Base-by-base conservation (phyloP, 306 rosid species). In the Cajanus cajan region DNA sequence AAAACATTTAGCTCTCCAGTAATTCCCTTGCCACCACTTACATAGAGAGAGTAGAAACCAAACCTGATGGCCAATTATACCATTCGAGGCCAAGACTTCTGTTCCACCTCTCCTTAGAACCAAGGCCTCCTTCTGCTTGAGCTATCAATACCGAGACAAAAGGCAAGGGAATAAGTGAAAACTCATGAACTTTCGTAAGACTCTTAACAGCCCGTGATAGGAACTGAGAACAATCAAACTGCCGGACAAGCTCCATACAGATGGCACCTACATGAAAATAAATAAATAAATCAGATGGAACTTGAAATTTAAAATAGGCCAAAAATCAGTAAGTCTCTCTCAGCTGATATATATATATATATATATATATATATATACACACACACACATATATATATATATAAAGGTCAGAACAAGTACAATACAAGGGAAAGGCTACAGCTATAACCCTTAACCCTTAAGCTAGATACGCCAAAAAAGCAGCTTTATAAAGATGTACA, bases 41-140 rank as follows among this genome's bases (percentile, higher is more conserved):
- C 43, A 80, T 6, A 9, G 33, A 74, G 31, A 36, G 77, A 19
- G 66, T 15, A 36, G 77, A 71, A 34, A 83, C 73, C 95, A 75
- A 86, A 94, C 98, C 98, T 90, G 97, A 88, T 22, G 98, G 92
- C 98, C 97, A 94, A 70, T 88, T 78, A 67, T 50, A 61, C 98
- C 98, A 94, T 86, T 94, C 98, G 16, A 81, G 83, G 76, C 85
- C 79, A 68, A 94, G 90, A 80, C 78, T 85, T 74, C 76, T 86
- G 85, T 78, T 88, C 98, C 98, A 94, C 16, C 86, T 89, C 61
- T 89, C 97, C 85, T 87, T 94, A 48, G 88, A 85, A 69, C 97
- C 93, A 21, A 92, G 93, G 82, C 97, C 88, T 77, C 97, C 98
- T 82, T 86, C 91, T 37, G 92, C 98, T 84, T 90, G 98, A 77